Evolutionary conservation across 2,329 filamentous ascomycete species (phyloP).

Genomic region (Epichloe aotearoae): DNA sequence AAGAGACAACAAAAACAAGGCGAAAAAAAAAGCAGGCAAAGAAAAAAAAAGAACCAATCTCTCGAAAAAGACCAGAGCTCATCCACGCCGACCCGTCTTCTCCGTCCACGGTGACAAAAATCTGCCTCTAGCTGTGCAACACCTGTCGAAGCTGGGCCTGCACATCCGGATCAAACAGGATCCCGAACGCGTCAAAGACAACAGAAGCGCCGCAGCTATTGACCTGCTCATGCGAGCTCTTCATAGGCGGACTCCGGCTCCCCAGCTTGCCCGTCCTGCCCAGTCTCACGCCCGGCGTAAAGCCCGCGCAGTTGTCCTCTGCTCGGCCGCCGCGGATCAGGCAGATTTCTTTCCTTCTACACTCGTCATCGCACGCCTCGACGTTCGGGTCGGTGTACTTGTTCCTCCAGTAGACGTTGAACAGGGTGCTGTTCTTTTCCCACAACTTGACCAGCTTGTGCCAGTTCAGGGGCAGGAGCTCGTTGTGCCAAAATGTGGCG

Average conservation of each 20-base stretch:
- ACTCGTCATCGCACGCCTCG: constrained; percentile 26
- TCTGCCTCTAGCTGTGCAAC: no score
- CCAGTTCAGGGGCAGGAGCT: neutral
- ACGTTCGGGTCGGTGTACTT: constrained; percentile 23
- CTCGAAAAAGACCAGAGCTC: no score
- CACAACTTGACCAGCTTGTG: neutral
- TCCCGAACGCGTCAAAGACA: neutral
- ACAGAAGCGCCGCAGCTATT: neutral
- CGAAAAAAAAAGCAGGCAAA: no score
- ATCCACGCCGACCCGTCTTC: no score
- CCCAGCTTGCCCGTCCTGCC: neutral
- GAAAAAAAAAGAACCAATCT: no score
- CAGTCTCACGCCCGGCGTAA: neutral
- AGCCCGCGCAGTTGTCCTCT: constrained; percentile 34
- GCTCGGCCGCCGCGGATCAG: constrained; percentile 35
- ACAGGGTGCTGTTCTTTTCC: neutral
- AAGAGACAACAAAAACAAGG: no score
- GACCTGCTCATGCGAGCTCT: neutral
- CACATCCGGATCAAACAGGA: neutral
- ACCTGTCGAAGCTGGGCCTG: neutral
- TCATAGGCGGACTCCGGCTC: neutral
- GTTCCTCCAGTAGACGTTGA: neutral
- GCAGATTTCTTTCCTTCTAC: constrained; percentile 33
- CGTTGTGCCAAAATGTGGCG: neutral
- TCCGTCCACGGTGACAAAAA: no score